Percentiles rank a stretch among this genome's conserved stretches.
These are phyloP conservation scores for Monosporascus sp. DNA, from an alignment of 2,329 filamentous ascomycete genomes.

Conservation along the genomic window DNA sequence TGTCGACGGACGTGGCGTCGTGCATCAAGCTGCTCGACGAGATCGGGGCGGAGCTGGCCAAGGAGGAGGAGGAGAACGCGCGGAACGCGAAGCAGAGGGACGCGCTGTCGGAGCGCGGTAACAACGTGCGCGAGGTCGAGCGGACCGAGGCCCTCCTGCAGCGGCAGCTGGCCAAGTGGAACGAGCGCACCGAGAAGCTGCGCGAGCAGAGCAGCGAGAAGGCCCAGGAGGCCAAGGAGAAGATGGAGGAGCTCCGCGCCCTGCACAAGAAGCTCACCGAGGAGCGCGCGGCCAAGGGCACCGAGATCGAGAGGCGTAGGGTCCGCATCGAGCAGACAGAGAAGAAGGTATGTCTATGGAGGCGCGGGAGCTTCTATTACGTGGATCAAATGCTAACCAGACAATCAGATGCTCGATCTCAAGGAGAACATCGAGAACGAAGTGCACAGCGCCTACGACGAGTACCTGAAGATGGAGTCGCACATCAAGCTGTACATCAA, in stretches of 20 bases:
- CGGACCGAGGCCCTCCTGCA: conserved; percentile 77
- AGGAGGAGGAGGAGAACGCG: conserved; percentile 85
- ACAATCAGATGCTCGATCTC: conserved; percentile 80
- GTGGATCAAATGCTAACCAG: conserved; percentile 15
- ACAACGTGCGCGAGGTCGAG: conserved; percentile 88
- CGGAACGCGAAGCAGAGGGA: conserved; percentile 79
- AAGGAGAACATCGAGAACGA: conserved; percentile 97
- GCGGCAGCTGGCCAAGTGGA: conserved; percentile 79
- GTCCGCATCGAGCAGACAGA: conserved; percentile 97
- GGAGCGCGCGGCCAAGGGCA: conserved; percentile 79
- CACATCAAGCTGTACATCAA: conserved; percentile 97
- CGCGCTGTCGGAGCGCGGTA: conserved; percentile 78
- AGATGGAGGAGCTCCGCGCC: conserved; percentile 82
- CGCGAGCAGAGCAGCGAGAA: conserved; percentile 76
- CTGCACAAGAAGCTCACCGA: conserved; percentile 77
- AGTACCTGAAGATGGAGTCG: conserved; percentile 95
- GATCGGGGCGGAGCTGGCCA: conserved; percentile 73
- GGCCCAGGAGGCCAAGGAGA: conserved; percentile 71
- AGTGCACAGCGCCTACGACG: conserved; percentile 81
- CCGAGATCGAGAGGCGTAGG: conserved; percentile 85
- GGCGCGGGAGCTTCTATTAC: no score
- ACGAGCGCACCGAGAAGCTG: conserved; percentile 78
- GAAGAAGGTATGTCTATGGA: conserved; percentile 63
- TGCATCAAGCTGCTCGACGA: conserved; percentile 89
- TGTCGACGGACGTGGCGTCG: conserved; percentile 76